phyloP scores from a whole-genome alignment of 139 green algal species.

The Chlamydomonas asymmetrica region DNA sequence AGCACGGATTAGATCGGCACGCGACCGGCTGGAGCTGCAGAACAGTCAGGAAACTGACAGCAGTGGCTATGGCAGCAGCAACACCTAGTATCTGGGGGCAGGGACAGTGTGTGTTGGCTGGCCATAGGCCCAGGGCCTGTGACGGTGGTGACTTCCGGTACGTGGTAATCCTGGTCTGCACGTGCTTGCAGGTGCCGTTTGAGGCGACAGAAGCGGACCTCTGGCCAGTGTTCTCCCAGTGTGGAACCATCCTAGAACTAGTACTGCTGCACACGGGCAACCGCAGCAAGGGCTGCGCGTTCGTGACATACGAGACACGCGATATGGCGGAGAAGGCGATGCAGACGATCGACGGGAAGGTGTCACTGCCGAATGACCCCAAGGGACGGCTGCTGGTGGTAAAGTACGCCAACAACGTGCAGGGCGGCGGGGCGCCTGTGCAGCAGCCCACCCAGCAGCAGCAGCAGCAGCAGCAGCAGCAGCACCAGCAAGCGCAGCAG shows the following conservation, averaged over 20 bases:
- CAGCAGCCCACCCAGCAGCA: not conserved
- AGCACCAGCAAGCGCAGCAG: not conserved
- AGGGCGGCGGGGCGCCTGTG: not conserved
- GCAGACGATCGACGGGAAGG: conserved; percentile 36
- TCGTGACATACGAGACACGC: conserved; percentile 54
- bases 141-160: not conserved
- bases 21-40: not conserved
- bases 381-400: conserved; percentile 42
- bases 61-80: not conserved
- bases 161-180: not conserved
- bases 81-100: not conserved
- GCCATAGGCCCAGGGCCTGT: not conserved
- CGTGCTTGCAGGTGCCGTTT: conserved; percentile 40
- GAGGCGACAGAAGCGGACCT: conserved; percentile 56
- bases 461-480: not conserved
- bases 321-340: conserved; percentile 44
- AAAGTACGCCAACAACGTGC: conserved; percentile 37
- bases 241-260: conserved; percentile 60
- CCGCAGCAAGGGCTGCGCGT: conserved; percentile 50
- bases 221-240: conserved; percentile 53
- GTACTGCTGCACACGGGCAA: conserved; percentile 49
- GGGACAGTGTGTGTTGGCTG: not conserved
- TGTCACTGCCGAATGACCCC: conserved; percentile 37
- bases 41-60: not conserved
- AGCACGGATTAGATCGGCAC: not conserved